Base-by-base conservation (phyloP, 768 basidiomycete species). In the Leucocoprinus leucothites region DNA sequence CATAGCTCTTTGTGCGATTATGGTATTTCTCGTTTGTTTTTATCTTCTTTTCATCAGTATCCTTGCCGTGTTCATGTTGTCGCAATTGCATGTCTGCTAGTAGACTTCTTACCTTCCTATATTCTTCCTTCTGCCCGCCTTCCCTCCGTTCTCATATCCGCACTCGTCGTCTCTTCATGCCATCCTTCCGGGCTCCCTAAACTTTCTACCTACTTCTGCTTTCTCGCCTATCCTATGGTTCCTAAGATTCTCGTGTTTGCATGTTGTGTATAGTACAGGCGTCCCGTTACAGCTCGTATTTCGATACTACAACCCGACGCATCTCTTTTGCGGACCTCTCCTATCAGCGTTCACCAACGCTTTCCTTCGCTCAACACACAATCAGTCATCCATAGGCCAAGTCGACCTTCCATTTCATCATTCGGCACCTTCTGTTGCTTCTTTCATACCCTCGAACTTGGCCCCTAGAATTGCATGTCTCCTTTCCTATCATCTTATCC, bases 261-360 rank as follows among this genome's bases (percentile, higher is more conserved):
- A 43, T 44, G 42, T 47, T 41, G 35, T 54, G 53, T 54, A 54
- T 21, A 38, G 53, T 54, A 47, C 45, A 9, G 46, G 44, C 21
- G 14, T 19, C 35, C 34, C 35, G 44, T 35, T 28, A 47, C 34
- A 9, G 26, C 35, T 54, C 45, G 45, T 54, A 47, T 54, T n/a
- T 38, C 53, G 46, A 47, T 54, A 36, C 36, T 54, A 36, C 53
- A 47, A 54, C 36, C 26, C 49, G 35, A 26, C 31, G 31, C 35
- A 14, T 40, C 19, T 25, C n/a, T 18, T 34, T 34, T 11, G 16
- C 47, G n/a, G 47, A 26, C 34, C n/a, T n/a, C 47, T 7, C 34
- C 34, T 21, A 28, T 31, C 31, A 35, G 34, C 28, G 16, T 9
- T 28, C 38, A 38, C 6, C 38, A 38, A n/a, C n/a, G 16, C 38